A percentile compares a stretch with the other conserved stretches of the same genome.
phyloP scores from a whole-genome alignment of 495 filamentous ascomycete species.

The Lepraria neglecta region DNA sequence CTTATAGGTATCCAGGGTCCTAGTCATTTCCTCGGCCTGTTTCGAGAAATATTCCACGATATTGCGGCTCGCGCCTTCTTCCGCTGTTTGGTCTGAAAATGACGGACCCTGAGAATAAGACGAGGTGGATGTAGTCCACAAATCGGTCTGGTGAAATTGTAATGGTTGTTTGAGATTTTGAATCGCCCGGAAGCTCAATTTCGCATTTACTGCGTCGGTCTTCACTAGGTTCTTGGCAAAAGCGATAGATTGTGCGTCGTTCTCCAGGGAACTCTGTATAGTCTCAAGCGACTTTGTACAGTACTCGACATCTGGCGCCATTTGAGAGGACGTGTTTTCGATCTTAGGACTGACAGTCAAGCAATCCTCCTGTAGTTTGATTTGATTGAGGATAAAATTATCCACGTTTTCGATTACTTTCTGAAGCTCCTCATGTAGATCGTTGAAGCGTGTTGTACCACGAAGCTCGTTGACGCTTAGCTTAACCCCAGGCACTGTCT shows the following conservation, averaged over 20 bases:
- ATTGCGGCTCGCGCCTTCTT: constrained; percentile 44
- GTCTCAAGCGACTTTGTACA: constrained; percentile 64
- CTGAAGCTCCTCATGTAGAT: constrained; percentile 78
- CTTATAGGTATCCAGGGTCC: constrained; percentile 59
- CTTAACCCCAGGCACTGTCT: constrained; percentile 61
- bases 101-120: constrained; percentile 25
- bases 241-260: constrained; percentile 66
- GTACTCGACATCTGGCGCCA: constrained; percentile 70
- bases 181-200: constrained; percentile 65
- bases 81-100: constrained; percentile 49
- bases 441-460: constrained; percentile 82
- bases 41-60: constrained; percentile 72
- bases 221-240: constrained; percentile 56
- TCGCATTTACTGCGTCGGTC: constrained; percentile 63
- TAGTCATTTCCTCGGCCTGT: constrained; percentile 63
- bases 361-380: constrained; percentile 49
- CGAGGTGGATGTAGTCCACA: constrained; percentile 43
- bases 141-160: constrained; percentile 59
- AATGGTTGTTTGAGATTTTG: constrained; percentile 69
- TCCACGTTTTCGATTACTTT: constrained; percentile 69
- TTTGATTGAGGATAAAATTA: constrained; percentile 62
- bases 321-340: constrained; percentile 53
- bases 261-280: constrained; percentile 63
- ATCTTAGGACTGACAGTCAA: constrained; percentile 51
- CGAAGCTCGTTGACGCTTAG: constrained; percentile 70